A percentile compares a stretch with the other conserved stretches of the same genome.
phyloP scores from a whole-genome alignment of 2,329 filamentous ascomycete genomes.

The Penicillium brevicompactum region DNA sequence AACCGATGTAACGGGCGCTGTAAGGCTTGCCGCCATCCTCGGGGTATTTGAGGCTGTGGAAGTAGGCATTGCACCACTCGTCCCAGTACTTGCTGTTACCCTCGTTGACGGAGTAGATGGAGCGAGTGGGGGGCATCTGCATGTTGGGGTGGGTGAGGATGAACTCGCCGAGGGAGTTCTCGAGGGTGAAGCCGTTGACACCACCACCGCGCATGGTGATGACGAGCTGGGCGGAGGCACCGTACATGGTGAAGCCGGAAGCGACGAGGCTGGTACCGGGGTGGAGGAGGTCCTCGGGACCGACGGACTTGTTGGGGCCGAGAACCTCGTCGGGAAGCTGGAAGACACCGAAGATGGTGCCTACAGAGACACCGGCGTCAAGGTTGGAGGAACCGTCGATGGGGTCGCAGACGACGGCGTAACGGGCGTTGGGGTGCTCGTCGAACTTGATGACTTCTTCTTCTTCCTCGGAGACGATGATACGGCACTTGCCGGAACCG shows the following conservation, averaged over 20 bases:
- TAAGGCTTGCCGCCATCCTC: slow-evolving; percentile 77
- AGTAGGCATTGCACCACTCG: slow-evolving; percentile 82
- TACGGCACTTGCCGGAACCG: slow-evolving; percentile 83
- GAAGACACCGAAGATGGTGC: slow-evolving; percentile 95
- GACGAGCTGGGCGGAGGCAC: slow-evolving; percentile 91
- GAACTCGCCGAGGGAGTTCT: slow-evolving; percentile 96
- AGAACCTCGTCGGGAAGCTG: slow-evolving; percentile 72
- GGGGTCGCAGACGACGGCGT: slow-evolving; percentile 94
- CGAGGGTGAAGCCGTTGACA: slow-evolving; percentile 97
- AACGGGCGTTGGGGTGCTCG: slow-evolving; percentile 72
- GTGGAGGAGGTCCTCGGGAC: slow-evolving; percentile 73
- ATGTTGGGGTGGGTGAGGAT: slow-evolving; percentile 97
- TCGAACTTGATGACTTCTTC: slow-evolving; percentile 88
- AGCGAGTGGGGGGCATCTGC: slow-evolving; percentile 74
- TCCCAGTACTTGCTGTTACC: slow-evolving; percentile 98
- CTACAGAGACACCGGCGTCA: slow-evolving; percentile 95
- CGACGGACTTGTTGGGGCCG: slow-evolving; percentile 58
- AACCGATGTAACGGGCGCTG: slow-evolving; percentile 91
- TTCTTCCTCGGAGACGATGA: slow-evolving; percentile 97
- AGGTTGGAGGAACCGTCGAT: slow-evolving; percentile 98
- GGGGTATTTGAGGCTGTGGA: slow-evolving; percentile 83
- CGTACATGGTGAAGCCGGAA: slow-evolving; percentile 99
- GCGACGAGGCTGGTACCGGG: slow-evolving; percentile 91
- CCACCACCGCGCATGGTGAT: slow-evolving; percentile 91
- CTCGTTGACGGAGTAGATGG: slow-evolving; percentile 98